Evolutionary conservation across 495 filamentous ascomycete species (phyloP).

Genomic region (Rhypophila decipiens): DNA sequence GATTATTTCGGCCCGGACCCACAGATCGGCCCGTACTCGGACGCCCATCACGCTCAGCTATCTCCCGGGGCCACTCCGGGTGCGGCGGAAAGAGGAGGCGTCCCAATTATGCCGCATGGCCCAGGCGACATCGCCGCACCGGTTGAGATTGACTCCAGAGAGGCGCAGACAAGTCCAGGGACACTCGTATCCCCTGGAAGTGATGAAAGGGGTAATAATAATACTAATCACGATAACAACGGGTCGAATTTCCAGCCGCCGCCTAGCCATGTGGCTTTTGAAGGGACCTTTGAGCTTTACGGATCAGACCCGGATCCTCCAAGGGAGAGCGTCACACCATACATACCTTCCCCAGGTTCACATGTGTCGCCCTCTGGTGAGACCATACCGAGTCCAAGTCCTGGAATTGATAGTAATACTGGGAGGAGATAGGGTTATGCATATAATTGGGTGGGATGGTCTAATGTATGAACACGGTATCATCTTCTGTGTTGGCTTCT

Average conservation of each 20-base stretch:
- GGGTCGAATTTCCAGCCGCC: neutral
- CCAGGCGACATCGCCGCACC: slow-evolving; percentile 27
- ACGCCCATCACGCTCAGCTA: slow-evolving; percentile 5
- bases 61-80: slow-evolving; percentile 14
- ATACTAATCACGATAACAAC: neutral
- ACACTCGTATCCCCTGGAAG: neutral
- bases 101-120: slow-evolving; percentile 21
- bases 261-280: neutral
- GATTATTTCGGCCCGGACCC: slow-evolving; percentile 30
- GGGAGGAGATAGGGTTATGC: too few relatives aligned
- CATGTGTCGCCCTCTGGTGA: neutral
- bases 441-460: too few relatives aligned
- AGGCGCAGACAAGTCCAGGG: neutral
- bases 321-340: neutral
- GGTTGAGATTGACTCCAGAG: slow-evolving; percentile 27
- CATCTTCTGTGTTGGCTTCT: too few relatives aligned
- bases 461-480: too few relatives aligned
- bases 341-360: slow-evolving; percentile 1
- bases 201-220: neutral
- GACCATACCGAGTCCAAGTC: neutral
- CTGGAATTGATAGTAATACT: neutral
- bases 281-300: slow-evolving; percentile 21
- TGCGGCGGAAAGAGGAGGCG: slow-evolving; percentile 8
- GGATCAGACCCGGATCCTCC: slow-evolving; percentile 15
- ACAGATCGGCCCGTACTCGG: slow-evolving; percentile 28